Evolutionary conservation across 148 eudicot species (phyloP), one percentile per base, ranked within the genome.

Genomic region (Gaultheria prostrata): DNA sequence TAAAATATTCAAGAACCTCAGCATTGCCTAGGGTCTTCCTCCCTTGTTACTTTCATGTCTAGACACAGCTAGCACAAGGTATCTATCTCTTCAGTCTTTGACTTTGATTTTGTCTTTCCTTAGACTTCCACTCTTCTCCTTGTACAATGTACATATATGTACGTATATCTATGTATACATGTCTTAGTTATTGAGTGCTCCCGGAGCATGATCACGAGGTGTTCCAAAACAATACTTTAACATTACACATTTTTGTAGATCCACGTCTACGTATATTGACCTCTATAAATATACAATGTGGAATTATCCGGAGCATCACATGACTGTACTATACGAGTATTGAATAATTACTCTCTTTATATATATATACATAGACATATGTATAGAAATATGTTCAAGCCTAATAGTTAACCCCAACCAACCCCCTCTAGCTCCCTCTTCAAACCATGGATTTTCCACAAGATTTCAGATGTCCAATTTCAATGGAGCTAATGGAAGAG

Each of bases 401-500:
- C 11, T 28, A 39, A 3, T 6, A 17, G 26, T 30, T n/a, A 14
- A 77, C 20, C 78, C 78, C 56, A 77, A 33, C 6, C 43, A 7
- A 20, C 61, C 57, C 4, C 51, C 48, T 39, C 43, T 39, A 5
- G 43, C 43, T 13, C 63, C 57, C 13, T 57, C 80, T 26, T 4
- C 53, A 26, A 82, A 69, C 61, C 50, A 87, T 86, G 88, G 90
- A 87, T 59, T 87, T 78, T 77, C 92, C 92, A 73, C 87, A 70
- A 67, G 85, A 91, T 87, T 91, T 91, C 75, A 81, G 91, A 69
- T 91, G 93, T 50, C 93, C 93, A 24, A 91, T 91, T 6, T 91
- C 93, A 73, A 86, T 91, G 91, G 93, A 91, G 89, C 86, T 87
- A 79, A 89, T 91, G 93, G 80, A 85, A 48, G 93, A 91, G 9